A percentile compares a stretch with the other conserved stretches of the same genome.
phyloP scores from a whole-genome alignment of 176 grass and related monocot genomes.

The Poa annua region DNA sequence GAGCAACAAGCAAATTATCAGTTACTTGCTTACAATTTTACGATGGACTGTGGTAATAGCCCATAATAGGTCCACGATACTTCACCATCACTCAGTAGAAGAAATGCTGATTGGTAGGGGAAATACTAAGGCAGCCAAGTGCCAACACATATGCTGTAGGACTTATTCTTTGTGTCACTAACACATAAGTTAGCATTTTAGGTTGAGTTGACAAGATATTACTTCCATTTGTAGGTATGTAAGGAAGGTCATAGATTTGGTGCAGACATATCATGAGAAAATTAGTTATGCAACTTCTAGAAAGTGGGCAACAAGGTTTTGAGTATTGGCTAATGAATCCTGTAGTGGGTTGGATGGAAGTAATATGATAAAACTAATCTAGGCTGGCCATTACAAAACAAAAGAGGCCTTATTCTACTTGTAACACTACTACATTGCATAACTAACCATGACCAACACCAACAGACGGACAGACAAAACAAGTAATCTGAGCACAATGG shows the following conservation, averaged over 20 bases:
- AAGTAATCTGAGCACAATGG: neutral
- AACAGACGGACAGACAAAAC: neutral
- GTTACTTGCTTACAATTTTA: neutral
- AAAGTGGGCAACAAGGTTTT: neutral
- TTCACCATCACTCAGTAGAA: neutral
- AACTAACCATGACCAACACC: neutral
- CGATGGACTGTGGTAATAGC: neutral
- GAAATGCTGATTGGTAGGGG: neutral
- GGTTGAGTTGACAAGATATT: neutral
- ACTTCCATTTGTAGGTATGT: neutral
- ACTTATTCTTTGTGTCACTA: neutral
- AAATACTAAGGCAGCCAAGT: neutral
- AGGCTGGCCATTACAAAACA: neutral
- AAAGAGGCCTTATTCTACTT: neutral
- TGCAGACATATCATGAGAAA: neutral
- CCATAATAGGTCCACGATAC: neutral
- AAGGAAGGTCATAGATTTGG: neutral
- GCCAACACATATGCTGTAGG: neutral
- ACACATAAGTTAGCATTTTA: neutral
- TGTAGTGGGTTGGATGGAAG: neutral
- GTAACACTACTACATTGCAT: neutral
- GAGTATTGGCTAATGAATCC: neutral
- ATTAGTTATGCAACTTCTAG: neutral
- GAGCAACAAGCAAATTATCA: neutral
- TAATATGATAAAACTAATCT: neutral